These are phyloP conservation scores for Elsinoe perseae DNA, from an alignment of 2,329 filamentous ascomycete species.

Conservation along the genomic window DNA sequence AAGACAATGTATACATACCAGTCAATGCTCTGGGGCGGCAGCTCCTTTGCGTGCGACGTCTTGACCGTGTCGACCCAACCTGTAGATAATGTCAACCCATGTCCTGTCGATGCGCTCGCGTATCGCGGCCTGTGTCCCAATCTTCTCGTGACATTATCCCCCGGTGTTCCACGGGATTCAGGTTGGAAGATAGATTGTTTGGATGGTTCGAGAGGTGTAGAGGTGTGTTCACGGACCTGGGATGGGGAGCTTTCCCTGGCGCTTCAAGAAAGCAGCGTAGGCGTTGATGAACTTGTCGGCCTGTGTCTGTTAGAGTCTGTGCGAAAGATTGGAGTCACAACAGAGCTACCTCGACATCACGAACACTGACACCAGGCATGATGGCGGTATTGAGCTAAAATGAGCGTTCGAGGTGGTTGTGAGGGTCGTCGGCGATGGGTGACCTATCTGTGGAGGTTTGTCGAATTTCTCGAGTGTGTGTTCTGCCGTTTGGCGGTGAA, in stretches of 20 bases:
- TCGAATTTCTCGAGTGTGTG: conserved; percentile 3
- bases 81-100: conserved; percentile 48
- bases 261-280: conserved; percentile 86
- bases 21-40: conserved; percentile 95
- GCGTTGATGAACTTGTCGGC: conserved; percentile 83
- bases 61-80: conserved; percentile 99
- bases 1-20: conserved; percentile 59
- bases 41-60: conserved; percentile 92
- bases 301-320: conserved; percentile 36
- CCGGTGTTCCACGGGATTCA: conserved; percentile 48
- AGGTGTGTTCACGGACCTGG: conserved; percentile 58
- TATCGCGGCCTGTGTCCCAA: background rate
- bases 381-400: conserved; percentile 48
- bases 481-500: conserved; percentile 5
- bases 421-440: conserved; percentile 16
- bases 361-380: conserved; percentile 76
- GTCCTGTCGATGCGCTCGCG: background rate
- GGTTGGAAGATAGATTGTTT: conserved; percentile 27
- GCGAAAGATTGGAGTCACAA: no score
- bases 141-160: conserved; percentile 34
- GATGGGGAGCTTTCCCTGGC: conserved; percentile 85
- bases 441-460: background rate
- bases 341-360: conserved; percentile 72
- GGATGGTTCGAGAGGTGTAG: conserved; percentile 17
- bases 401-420: background rate